Evolutionary conservation across 768 basidiomycete genomes (phyloP).

Genomic region (Suillus weaverae): DNA sequence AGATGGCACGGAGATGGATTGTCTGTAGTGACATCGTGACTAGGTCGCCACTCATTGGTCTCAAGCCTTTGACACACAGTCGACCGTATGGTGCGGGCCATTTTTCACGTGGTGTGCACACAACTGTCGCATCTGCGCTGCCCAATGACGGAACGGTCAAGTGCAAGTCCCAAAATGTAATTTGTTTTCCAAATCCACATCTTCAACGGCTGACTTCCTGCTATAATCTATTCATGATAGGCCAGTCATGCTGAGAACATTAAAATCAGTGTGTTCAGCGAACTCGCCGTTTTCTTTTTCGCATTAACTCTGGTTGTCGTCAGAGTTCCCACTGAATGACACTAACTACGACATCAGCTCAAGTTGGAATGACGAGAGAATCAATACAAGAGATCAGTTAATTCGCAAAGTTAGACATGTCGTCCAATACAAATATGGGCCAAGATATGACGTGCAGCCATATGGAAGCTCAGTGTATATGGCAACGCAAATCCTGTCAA

Average conservation of each 20-base stretch:
- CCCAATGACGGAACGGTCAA: not conserved
- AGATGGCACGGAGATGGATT: not conserved
- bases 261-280: not conserved
- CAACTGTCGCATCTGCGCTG: not conserved
- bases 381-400: not conserved
- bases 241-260: not conserved
- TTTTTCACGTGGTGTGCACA: not conserved
- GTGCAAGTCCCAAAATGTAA: not conserved
- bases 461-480: conserved; percentile 58
- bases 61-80: not conserved
- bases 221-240: not conserved
- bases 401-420: conserved; percentile 1
- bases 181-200: not conserved
- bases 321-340: not conserved
- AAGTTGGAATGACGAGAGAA: not conserved
- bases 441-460: conserved; percentile 33
- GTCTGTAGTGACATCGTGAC: not conserved
- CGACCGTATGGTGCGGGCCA: not conserved
- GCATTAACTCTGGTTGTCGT: not conserved
- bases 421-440: conserved; percentile 33
- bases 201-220: not conserved
- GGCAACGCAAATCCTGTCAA: not conserved
- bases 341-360: not conserved
- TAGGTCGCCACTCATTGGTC: not conserved
- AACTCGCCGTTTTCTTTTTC: not conserved